Conservation (phyloP, 2,329 filamentous ascomycete species). For the Fusarium sp. region DNA sequence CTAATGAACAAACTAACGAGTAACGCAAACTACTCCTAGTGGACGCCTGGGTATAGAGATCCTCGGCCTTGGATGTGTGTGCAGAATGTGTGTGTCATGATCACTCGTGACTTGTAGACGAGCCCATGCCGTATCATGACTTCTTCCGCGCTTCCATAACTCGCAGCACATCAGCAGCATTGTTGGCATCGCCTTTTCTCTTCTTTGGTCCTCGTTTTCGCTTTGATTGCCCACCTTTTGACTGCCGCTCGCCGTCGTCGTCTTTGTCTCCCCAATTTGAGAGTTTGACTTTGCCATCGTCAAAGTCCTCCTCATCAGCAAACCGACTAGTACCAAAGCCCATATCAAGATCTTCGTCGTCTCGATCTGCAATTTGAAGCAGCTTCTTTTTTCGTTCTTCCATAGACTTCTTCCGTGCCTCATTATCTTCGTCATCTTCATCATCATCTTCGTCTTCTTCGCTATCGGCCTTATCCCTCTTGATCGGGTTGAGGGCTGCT, state of each 20-base stretch:
- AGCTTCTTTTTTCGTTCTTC: conserved; percentile 78
- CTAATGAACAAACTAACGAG: neutral
- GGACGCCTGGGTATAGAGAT: conserved; percentile 12
- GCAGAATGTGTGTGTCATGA: conserved; percentile 27
- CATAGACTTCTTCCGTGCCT: conserved; percentile 62
- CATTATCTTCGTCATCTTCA: conserved; percentile 47
- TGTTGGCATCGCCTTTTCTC: conserved; percentile 81
- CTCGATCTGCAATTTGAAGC: conserved; percentile 76
- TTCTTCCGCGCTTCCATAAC: conserved; percentile 72
- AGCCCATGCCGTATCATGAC: conserved; percentile 33
- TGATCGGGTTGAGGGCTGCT: conserved; percentile 66
- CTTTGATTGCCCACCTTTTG: conserved; percentile 60
- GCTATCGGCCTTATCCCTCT: conserved; percentile 48
- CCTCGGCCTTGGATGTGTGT: conserved; percentile 1
- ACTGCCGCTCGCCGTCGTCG: conserved; percentile 55
- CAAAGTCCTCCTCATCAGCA: conserved; percentile 87
- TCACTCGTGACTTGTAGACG: neutral
- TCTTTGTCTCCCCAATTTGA: conserved; percentile 69
- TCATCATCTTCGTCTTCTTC: conserved; percentile 46
- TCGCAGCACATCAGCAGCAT: conserved; percentile 79
- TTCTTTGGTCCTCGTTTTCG: conserved; percentile 78
- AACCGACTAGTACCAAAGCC: conserved; percentile 90
- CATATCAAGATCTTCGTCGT: conserved; percentile 91
- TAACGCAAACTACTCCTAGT: neutral
- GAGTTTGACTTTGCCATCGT: conserved; percentile 72